Conservation (phyloP, 306 rosid genomes). For the Cyclanthera cordifolia region DNA sequence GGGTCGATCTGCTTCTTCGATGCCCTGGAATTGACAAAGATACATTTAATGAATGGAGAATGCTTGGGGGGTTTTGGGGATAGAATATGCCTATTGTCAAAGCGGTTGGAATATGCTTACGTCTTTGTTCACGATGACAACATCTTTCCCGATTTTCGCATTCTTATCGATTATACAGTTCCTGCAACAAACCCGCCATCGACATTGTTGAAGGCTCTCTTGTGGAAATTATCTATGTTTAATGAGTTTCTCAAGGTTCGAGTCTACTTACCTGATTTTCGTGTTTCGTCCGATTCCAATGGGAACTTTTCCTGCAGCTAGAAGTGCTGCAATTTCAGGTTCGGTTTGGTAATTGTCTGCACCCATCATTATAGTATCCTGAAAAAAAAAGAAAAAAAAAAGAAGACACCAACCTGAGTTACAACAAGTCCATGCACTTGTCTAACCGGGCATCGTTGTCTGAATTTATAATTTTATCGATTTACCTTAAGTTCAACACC, state of each 20-base stretch:
- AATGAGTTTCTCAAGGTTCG: background rate
- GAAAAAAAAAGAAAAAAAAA: too few relatives aligned
- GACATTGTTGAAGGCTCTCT: background rate
- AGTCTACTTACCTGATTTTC: constrained; percentile 49
- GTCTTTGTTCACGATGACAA: constrained; percentile 58
- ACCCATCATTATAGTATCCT: constrained; percentile 94
- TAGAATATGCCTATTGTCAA: background rate
- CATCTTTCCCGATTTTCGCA: constrained; percentile 70
- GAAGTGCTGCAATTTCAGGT: constrained; percentile 65
- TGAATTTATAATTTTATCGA: background rate
- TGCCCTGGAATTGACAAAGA: constrained; percentile 33
- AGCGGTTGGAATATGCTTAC: constrained; percentile 29
- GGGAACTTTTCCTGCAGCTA: constrained; percentile 73
- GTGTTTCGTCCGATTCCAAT: constrained; percentile 72
- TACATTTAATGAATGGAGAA: background rate
- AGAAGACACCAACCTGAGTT: background rate
- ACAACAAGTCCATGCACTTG: background rate
- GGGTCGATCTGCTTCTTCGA: constrained; percentile 73
- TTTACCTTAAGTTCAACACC: constrained; percentile 74
- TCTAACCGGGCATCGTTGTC: background rate
- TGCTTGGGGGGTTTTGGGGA: too few relatives aligned
- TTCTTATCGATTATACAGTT: constrained; percentile 89
- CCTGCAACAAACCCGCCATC: constrained; percentile 27
- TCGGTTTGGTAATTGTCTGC: constrained; percentile 92
- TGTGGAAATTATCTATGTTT: background rate